A percentile compares a stretch with the other conserved stretches of the same genome.
Evolutionary conservation across 164 flowering plant genomes (phyloP).

Genomic region (Magnolia sinica): DNA sequence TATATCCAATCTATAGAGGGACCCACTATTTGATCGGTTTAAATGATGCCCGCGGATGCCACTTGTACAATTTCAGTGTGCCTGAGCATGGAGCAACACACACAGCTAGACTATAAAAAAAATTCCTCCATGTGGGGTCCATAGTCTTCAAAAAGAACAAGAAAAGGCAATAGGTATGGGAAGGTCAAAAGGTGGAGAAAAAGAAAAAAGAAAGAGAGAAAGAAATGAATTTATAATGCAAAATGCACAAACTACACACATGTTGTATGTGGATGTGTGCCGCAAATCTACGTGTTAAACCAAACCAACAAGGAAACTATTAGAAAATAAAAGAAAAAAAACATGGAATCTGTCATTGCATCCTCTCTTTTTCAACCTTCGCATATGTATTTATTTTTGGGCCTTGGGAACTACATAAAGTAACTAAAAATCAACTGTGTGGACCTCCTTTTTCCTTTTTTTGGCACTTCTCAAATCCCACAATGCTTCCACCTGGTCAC

Average conservation of each 20-base stretch:
- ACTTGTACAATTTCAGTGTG: not conserved
- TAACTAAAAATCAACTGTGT: slow-evolving; percentile 30
- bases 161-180: slow-evolving; percentile 28
- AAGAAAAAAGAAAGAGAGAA: slow-evolving; percentile 19
- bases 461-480: slow-evolving; percentile 31
- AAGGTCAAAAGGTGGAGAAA: slow-evolving; percentile 42
- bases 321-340: not conserved
- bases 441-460: slow-evolving; percentile 37
- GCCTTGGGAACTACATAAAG: slow-evolving; percentile 56
- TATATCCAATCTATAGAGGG: not conserved
- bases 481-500: slow-evolving; percentile 27
- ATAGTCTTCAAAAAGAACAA: slow-evolving; percentile 25
- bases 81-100: not conserved
- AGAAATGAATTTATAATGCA: slow-evolving; percentile 15
- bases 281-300: slow-evolving; percentile 18
- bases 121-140: slow-evolving; percentile 2
- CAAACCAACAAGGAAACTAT: slow-evolving; percentile 14
- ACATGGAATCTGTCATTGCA: slow-evolving; percentile 14
- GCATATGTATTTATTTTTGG: slow-evolving; percentile 19
- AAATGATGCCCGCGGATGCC: not conserved
- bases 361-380: slow-evolving; percentile 18
- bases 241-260: slow-evolving; percentile 16
- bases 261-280: slow-evolving; percentile 15
- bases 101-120: not conserved
- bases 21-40: not conserved